These are phyloP conservation scores for Telfairia occidentalis DNA, from an alignment of 331 rosid species.

Conservation along the genomic window DNA sequence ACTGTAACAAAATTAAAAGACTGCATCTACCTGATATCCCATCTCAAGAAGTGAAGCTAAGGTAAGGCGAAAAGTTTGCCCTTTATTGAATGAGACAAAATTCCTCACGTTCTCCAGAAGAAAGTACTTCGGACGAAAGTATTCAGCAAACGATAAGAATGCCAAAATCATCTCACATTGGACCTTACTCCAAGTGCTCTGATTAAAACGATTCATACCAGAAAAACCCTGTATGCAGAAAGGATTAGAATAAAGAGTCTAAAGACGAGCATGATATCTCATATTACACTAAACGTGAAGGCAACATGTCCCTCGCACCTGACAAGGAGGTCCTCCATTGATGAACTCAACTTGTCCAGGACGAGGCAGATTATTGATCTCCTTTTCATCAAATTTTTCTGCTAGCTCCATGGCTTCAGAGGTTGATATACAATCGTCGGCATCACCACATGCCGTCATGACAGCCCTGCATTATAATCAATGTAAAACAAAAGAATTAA, in stretches of 20 bases:
- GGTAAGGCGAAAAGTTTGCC: constrained; percentile 84
- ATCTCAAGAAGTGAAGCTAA: constrained; percentile 92
- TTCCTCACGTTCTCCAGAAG: constrained; percentile 93
- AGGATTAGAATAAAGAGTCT: background rate
- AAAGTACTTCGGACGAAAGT: constrained; percentile 94
- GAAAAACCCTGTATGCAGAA: constrained; percentile 62
- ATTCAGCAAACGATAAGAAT: constrained; percentile 87
- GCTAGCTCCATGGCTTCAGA: constrained; percentile 74
- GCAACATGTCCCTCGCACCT: constrained; percentile 32
- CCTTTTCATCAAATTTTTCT: constrained; percentile 45
- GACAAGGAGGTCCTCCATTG: constrained; percentile 99
- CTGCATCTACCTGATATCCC: constrained; percentile 78
- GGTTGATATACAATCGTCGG: constrained; percentile 78
- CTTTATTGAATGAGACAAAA: constrained; percentile 81
- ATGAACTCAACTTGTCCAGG: constrained; percentile 97
- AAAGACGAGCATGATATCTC: background rate
- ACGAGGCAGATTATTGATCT: constrained; percentile 46
- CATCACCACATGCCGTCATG: constrained; percentile 82
- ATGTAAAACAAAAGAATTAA: background rate
- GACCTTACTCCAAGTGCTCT: constrained; percentile 93
- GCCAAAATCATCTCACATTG: constrained; percentile 98
- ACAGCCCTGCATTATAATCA: constrained; percentile 57
- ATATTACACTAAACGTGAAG: background rate
- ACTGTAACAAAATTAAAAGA: background rate
- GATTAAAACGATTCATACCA: constrained; percentile 93